Base-by-base conservation (phyloP, 345 rosid genomes). In the Passiflora organensis region DNA sequence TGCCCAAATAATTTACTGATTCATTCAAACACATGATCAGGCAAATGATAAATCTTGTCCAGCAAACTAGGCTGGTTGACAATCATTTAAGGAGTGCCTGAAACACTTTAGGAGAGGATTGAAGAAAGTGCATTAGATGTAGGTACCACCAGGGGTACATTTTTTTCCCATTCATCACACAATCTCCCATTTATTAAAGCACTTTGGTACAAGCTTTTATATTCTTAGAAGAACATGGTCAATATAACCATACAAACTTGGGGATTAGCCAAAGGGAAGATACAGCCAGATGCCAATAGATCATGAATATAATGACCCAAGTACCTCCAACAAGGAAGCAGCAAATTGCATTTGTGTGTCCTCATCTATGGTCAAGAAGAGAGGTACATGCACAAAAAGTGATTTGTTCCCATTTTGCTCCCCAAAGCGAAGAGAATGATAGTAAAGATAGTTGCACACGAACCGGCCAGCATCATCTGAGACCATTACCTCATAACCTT, bases 401-500 rank as follows among this genome's bases (percentile, higher is more conserved):
- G 99, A 81, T 62, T 72, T 78, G 53, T 58, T 77, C 56, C 80
- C 86, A 19, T 78, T 93, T 80, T 79, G 75, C 59, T 86, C 94
- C 13, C 95, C 99, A 68, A 93, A 89, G 56, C 85, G 71, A 54
- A 93, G 91, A 48, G 99, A 93, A 39, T 93, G 97, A 56, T 93
- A 93, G 73, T 93, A 93, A 23, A 89, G 89, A 34, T 89, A 93
- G 72, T 91, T 93, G 89, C 99, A 93, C 24, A 93, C 99, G 60
- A 93, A 93, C 47, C 99, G 83, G 22, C 99, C 99, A 0, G 99
- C 99, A 69, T 93, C 99, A 63, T 81, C 80, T 0, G 99, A 93
- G 25, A 78, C 60, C 76, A 76, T 80, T 65, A 89, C 95, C 6
- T 93, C 91, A 49, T 63, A 83, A 39, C 97, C 97, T 55, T 81